Conservation (phyloP, 306 rosid genomes). For the Malus fusca region DNA sequence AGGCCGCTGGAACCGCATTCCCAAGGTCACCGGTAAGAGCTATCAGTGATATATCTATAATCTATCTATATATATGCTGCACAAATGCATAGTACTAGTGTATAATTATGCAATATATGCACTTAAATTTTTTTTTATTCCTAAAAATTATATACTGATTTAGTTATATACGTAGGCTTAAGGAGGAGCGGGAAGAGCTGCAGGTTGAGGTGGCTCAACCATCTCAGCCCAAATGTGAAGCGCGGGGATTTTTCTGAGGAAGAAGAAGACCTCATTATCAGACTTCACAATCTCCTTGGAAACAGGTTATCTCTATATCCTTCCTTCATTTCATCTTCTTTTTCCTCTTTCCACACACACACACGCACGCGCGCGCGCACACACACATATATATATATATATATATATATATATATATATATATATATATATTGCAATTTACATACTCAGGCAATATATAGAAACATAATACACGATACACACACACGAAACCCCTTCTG, state of each 20-base stretch:
- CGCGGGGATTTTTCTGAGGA: slow-evolving; percentile 21
- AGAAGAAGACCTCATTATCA: slow-evolving; percentile 27
- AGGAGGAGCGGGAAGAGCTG: slow-evolving; percentile 28
- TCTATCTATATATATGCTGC: not conserved
- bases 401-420: too few relatives aligned
- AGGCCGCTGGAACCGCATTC: slow-evolving; percentile 29
- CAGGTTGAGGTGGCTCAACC: slow-evolving; percentile 32
- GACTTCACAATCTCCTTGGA: slow-evolving; percentile 34
- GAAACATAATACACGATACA: too few relatives aligned
- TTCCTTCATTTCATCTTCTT: not conserved
- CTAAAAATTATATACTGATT: too few relatives aligned
- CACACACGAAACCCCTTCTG: too few relatives aligned
- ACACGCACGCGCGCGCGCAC: too few relatives aligned
- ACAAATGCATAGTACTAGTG: too few relatives aligned
- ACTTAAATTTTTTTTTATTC: not conserved
- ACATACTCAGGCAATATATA: not conserved
- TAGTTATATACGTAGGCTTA: slow-evolving; percentile 2
- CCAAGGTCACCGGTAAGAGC: slow-evolving; percentile 23
- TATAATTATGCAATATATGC: too few relatives aligned
- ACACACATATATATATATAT: rapidly evolving
- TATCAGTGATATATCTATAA: too few relatives aligned
- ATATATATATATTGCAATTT: too few relatives aligned
- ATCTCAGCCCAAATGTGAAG: slow-evolving; percentile 26
- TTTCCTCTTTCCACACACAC: not conserved
- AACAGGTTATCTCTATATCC: slow-evolving; percentile 14